These are phyloP conservation scores for Mycogone perniciosa DNA, from an alignment of 2,329 filamentous ascomycete species.

Conservation along the genomic window DNA sequence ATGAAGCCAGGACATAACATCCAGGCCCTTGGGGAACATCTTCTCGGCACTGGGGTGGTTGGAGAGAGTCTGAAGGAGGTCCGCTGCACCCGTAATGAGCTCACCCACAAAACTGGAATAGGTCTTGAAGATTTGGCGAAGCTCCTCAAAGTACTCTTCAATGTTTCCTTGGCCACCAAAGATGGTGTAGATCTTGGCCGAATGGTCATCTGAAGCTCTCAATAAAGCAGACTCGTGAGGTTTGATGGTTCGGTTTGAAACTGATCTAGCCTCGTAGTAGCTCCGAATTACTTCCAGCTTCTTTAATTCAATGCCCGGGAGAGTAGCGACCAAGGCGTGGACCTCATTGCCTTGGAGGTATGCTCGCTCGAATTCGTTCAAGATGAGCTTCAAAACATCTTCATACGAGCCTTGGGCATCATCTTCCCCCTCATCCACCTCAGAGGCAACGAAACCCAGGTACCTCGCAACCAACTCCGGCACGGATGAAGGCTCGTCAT, in stretches of 20 bases:
- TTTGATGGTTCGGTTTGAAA: conserved; percentile 78
- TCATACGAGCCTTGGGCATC: conserved; percentile 81
- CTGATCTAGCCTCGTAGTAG: conserved; percentile 86
- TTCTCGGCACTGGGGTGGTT: conserved; percentile 84
- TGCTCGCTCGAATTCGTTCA: conserved; percentile 94
- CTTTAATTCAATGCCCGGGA: conserved; percentile 89
- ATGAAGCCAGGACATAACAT: conserved; percentile 89
- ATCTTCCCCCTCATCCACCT: conserved; percentile 91
- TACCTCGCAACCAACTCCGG: conserved; percentile 90
- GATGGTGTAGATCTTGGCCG: conserved; percentile 83
- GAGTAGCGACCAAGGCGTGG: conserved; percentile 75
- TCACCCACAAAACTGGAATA: conserved; percentile 89
- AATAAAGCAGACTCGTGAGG: conserved; percentile 90
- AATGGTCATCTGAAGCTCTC: conserved; percentile 76
- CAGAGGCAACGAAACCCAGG: conserved; percentile 79
- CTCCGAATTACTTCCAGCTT: conserved; percentile 83
- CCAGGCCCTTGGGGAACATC: conserved; percentile 93
- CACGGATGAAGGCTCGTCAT: conserved; percentile 97
- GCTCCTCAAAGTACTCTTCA: conserved; percentile 98
- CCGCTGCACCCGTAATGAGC: conserved; percentile 72
- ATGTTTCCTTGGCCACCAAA: conserved; percentile 98
- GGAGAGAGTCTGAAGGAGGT: conserved; percentile 79
- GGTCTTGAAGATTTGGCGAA: conserved; percentile 83
- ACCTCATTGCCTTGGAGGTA: conserved; percentile 96
- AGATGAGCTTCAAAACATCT: conserved; percentile 83